Base-by-base conservation (phyloP, 805 yeast species). In the Kodamaea leandrae region DNA sequence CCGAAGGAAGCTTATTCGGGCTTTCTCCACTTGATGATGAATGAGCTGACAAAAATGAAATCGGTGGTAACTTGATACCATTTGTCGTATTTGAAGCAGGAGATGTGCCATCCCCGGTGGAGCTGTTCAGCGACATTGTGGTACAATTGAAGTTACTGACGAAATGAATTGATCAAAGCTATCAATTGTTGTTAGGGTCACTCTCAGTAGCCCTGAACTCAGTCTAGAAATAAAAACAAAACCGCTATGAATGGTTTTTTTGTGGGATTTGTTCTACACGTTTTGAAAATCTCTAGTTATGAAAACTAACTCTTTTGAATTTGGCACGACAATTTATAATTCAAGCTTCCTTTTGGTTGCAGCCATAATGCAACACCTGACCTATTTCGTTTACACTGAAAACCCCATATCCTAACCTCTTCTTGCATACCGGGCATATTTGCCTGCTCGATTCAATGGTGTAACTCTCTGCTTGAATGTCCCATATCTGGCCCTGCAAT, bases 391-490 rank as follows among this genome's bases (percentile, higher is more conserved):
- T 66, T 17, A 74, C 72, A 33, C 78, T 67, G 23, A 80, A 60
- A 1, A 83, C 77, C 35, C 77, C 71, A 46, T 68, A 69, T 2
- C 82, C 82, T 24, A 83, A 61, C 9, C 65, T 57, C 49, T 79
- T 80, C 16, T 66, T 61, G 59, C 96, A 87, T 13, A 78, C 68
- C 2, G 60, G 52, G 55, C 96, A 87, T n/a, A 57, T 57, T 25
- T 71, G 64, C 25, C 54, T 57, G 12, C 60, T 60, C 14, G 70
- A 66, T 10, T 74, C 71, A 9, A 74, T 35, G 48, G 55, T 2
- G 62, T 63, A 58, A 52, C 64, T 51, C 42, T 60, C 47, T 55
- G 68, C 50, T 58, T 63, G 70, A 29, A 57, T 52, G 17, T 56
- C 56, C 46, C 71, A 64, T n/a, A 74, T 60, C 35, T 57, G 61